Evolutionary conservation across 768 basidiomycete species (phyloP).

Genomic region (Clathrus columnatus): DNA sequence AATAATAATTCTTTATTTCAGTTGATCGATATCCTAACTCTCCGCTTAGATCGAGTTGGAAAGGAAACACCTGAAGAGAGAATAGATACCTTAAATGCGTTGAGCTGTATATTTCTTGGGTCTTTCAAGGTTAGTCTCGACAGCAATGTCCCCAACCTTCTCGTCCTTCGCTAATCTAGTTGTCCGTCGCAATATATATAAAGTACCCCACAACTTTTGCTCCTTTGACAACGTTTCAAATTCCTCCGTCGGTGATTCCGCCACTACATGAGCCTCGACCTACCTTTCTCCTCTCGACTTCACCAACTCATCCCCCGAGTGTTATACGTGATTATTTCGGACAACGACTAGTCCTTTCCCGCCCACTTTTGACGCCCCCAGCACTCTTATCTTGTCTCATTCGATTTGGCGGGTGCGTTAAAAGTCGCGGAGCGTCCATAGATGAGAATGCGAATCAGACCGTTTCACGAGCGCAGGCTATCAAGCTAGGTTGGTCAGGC

Average conservation of each 20-base stretch:
- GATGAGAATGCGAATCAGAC: conserved; percentile 19
- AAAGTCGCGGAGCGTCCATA: conserved; percentile 13
- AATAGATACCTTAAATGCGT: conserved; percentile 18
- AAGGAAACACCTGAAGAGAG: conserved; percentile 20
- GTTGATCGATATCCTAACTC: too few species aligned
- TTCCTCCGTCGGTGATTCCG: conserved; percentile 36
- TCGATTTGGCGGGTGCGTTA: not conserved
- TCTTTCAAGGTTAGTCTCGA: conserved; percentile 19
- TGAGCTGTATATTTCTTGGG: conserved; percentile 10
- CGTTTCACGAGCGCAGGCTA: conserved; percentile 26
- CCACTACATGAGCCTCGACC: conserved; percentile 54
- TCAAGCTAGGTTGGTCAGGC: conserved; percentile 20
- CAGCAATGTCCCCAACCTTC: conserved; percentile 21
- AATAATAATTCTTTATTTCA: too few species aligned
- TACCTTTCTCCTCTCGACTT: conserved; percentile 40
- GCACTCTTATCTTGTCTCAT: conserved; percentile 31
- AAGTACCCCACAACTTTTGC: conserved; percentile 1
- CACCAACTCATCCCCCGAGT: conserved; percentile 12
- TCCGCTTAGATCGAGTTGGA: conserved; percentile 20
- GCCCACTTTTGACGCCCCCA: conserved; percentile 25
- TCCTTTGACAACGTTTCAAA: conserved; percentile 20
- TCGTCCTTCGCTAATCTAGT: conserved; percentile 9
- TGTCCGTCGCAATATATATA: not conserved
- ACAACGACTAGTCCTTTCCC: conserved; percentile 26
- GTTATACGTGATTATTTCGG: not conserved